Percentiles rank a stretch among this genome's conserved stretches.
Conservation (phyloP, 805 yeast species). For the Yamadazyma paraphyllophila region DNA sequence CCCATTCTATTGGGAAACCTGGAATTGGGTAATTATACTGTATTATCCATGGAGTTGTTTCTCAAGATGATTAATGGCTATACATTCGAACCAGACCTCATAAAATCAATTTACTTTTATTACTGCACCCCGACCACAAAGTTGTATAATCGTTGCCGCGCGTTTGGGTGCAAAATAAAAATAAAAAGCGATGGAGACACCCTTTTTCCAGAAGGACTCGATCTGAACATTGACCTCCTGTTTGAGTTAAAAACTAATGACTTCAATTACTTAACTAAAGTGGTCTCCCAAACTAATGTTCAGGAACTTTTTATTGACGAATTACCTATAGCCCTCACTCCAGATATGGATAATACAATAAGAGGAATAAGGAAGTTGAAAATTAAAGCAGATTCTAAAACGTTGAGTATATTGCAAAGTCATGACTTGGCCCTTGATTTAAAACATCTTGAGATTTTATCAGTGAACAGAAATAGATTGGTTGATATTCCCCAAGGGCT, state of each 20-base stretch:
- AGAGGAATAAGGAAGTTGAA: neutral
- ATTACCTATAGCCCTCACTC: neutral
- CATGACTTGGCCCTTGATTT: neutral
- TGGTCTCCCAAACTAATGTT: neutral
- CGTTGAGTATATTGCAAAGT: neutral
- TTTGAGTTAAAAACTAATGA: neutral
- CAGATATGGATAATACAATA: neutral
- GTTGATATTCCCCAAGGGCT: neutral
- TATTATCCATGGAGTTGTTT: neutral
- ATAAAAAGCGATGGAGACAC: neutral
- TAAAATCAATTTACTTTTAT: conserved; percentile 2
- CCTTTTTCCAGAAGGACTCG: neutral
- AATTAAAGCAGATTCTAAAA: neutral
- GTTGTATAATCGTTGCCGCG: neutral
- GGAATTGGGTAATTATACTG: neutral
- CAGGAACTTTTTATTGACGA: neutral
- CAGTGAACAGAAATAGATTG: neutral
- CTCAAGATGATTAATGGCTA: conserved; percentile 2
- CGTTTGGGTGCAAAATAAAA: conserved; percentile 1
- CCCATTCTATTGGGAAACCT: neutral
- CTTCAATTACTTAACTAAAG: neutral
- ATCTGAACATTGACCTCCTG: neutral
- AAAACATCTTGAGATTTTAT: neutral
- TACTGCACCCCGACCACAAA: neutral
- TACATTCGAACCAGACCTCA: conserved; percentile 1